phyloP scores from a whole-genome alignment of 768 basidiomycete genomes.

The Agaricus subrufescens region DNA sequence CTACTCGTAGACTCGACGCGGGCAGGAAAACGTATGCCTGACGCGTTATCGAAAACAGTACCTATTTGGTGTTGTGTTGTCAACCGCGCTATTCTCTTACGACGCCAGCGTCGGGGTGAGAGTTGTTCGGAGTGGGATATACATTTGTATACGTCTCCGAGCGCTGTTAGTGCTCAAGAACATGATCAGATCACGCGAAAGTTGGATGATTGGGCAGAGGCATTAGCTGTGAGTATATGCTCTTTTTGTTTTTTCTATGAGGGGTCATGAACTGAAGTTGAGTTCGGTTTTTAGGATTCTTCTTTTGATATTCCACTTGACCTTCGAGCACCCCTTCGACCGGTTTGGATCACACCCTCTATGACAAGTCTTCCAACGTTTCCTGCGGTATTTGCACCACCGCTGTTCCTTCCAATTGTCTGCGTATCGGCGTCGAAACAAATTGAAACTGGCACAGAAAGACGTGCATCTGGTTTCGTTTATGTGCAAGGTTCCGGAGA shows the following conservation, averaged over 20 bases:
- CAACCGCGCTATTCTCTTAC: constrained; percentile 54
- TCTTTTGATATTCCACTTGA: constrained; percentile 58
- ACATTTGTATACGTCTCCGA: constrained; percentile 65
- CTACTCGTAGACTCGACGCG: constrained; percentile 91
- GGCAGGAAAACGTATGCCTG: constrained; percentile 90
- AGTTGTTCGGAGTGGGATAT: constrained; percentile 43
- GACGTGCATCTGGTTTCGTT: constrained; percentile 63
- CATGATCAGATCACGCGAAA: constrained; percentile 68
- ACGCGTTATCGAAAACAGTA: constrained; percentile 89
- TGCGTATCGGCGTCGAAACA: constrained; percentile 85
- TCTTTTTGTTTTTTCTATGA: not conserved
- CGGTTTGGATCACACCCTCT: constrained; percentile 84
- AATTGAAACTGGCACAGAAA: constrained; percentile 52
- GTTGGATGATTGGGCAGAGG: constrained; percentile 65
- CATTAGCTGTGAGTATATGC: constrained; percentile 50
- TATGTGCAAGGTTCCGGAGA: constrained; percentile 96
- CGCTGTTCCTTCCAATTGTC: constrained; percentile 58
- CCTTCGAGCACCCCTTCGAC: constrained; percentile 65
- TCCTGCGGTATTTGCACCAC: constrained; percentile 5
- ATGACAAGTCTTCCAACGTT: constrained; percentile 43
- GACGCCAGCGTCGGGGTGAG: constrained; percentile 20
- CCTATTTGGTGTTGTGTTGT: constrained; percentile 94
- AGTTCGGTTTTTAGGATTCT: constrained; percentile 45
- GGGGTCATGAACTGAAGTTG: not conserved
- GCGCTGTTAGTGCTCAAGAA: constrained; percentile 68